These are phyloP conservation scores for Halophytophthora batemanensis DNA, from an alignment of 352 stramenopile species.

Conservation along the genomic window DNA sequence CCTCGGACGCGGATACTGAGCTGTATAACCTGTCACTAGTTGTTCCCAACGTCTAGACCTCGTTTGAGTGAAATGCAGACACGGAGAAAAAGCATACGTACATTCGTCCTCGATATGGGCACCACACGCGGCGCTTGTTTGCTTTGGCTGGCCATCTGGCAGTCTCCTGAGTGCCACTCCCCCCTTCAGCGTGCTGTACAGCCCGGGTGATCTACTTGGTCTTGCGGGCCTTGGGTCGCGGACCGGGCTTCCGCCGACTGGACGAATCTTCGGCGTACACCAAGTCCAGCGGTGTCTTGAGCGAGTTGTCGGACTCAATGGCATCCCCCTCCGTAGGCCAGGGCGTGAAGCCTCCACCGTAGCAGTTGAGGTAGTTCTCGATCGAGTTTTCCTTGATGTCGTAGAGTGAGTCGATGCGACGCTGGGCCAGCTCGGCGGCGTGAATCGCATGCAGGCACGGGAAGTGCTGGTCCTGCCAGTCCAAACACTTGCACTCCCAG, in stretches of 20 bases:
- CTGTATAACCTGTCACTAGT: neutral
- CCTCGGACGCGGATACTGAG: constrained; percentile 32
- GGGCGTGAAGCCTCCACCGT: constrained; percentile 53
- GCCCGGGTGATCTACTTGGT: neutral
- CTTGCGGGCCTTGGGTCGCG: constrained; percentile 47
- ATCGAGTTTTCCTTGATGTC: constrained; percentile 66
- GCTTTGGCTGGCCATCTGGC: too few relatives aligned
- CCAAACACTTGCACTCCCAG: constrained; percentile 78
- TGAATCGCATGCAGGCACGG: constrained; percentile 78
- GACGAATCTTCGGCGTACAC: constrained; percentile 52
- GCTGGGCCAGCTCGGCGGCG: constrained; percentile 64
- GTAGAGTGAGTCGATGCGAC: constrained; percentile 72
- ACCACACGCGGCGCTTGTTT: too few relatives aligned
- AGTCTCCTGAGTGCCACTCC: neutral
- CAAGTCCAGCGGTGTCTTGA: constrained; percentile 71
- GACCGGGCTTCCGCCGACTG: constrained; percentile 59
- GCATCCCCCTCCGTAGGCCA: constrained; percentile 57
- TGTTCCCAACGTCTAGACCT: too few relatives aligned
- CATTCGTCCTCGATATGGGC: too few relatives aligned
- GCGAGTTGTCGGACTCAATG: constrained; percentile 32
- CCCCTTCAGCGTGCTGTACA: neutral
- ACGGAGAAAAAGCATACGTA: too few relatives aligned
- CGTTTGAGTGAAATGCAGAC: too few relatives aligned
- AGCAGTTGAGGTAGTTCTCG: constrained; percentile 58
- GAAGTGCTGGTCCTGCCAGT: constrained; percentile 78